Evolutionary conservation across 257 asterid species (phyloP).

Genomic region (Solanum tarijense): DNA sequence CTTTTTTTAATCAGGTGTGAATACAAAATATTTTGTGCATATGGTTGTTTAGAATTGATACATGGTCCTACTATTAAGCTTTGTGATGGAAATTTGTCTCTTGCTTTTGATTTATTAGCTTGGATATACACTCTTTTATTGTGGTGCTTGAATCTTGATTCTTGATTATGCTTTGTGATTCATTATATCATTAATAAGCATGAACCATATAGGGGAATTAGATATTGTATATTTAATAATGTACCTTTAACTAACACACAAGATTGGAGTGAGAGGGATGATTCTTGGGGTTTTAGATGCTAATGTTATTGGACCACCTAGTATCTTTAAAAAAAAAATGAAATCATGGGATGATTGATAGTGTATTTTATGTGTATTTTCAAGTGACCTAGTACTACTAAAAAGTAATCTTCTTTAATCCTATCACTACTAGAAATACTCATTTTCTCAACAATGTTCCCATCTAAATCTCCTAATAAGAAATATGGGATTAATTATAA

Average conservation of each 20-base stretch:
- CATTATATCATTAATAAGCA: background rate
- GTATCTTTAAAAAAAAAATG: background rate
- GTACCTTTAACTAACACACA: background rate
- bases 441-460: background rate
- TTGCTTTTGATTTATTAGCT: background rate
- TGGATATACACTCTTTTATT: background rate
- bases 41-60: background rate
- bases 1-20: background rate
- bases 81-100: background rate
- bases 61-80: background rate
- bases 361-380: background rate
- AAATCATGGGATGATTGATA: background rate
- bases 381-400: background rate
- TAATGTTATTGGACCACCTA: background rate
- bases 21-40: background rate
- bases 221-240: background rate
- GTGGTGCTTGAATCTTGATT: background rate
- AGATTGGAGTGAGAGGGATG: background rate
- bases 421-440: background rate
- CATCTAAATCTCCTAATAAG: background rate
- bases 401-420: background rate
- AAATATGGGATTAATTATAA: background rate
- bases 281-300: background rate
- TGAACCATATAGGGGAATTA: background rate
- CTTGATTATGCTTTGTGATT: conserved; percentile 2